Base-by-base conservation (phyloP, 306 rosid species). In the Malus fusca region DNA sequence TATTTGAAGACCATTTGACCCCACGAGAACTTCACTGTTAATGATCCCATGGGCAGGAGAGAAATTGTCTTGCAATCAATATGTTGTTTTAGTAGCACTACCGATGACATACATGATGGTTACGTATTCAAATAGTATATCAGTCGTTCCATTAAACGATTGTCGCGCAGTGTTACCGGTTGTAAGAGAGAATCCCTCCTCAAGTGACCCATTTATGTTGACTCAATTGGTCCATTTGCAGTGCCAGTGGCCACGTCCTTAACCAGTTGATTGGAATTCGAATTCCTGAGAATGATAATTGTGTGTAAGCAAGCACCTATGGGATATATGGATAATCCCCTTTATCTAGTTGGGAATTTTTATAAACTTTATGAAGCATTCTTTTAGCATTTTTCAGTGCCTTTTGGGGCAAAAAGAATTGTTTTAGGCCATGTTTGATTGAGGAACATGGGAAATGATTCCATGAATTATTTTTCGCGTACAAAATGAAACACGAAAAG, bases 181-280 rank as follows among this genome's bases (percentile, higher is more conserved):
- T 5, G 21, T 2, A 51, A 51, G 21, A 51, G 8, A 51, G 7
- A 17, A 51, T 17, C 1, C 12, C 44, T 42, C 12, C 3, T 5
- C 5, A 5, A 1, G 0, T 18, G 72, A 75, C 66, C 87, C 84
- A 69, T 69, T 77, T 77, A 74, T 79, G 82, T 77, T 75, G 82
- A 80, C 81, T 88, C 79, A 62, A 48, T 69, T 70, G 62, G 72
- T 79, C 30, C 65, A 52, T 75, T 78, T 76, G 64, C 8, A 40
- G 69, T 65, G 68, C 74, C 35, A 70, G 75, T 66, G 83, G 80
- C 71, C 83, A 82, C 77, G 65, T 80, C 78, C 75, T 76, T 37
- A 70, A 63, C 61, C 15, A 75, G 19, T 59, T 59, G 51, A 21
- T 70, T 6, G 70, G 78, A 66, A 19, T 80, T 66, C 69, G 62